Conservation (phyloP, 176 grass and related monocot genomes). For the Ensete ventricosum region DNA sequence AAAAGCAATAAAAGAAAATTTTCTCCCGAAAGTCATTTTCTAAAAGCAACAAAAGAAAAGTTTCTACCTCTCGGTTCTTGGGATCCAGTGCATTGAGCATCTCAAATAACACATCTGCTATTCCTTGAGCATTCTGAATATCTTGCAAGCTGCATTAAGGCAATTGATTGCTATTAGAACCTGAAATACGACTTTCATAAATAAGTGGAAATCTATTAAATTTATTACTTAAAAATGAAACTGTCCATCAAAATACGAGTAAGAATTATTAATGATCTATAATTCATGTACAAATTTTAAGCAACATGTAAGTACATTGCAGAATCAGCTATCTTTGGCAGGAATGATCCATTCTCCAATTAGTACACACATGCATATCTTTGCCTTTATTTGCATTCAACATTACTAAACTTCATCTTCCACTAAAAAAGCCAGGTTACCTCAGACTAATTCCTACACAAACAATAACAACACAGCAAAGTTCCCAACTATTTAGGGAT, state of each 20-base stretch:
- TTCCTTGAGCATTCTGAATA: slow-evolving; percentile 88
- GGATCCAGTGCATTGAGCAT: slow-evolving; percentile 95
- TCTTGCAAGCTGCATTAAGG: slow-evolving; percentile 52
- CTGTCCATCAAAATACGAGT: no score
- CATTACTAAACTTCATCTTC: no score
- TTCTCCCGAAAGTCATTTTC: background rate
- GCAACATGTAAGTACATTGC: background rate
- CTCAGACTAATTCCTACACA: no score
- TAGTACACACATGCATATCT: background rate
- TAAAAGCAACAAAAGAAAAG: slow-evolving; percentile 14
- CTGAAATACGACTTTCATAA: background rate
- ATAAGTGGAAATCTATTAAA: background rate
- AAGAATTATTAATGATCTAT: background rate
- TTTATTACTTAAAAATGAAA: background rate
- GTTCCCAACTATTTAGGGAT: no score
- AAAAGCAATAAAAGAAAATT: slow-evolving; percentile 17
- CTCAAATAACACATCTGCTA: slow-evolving; percentile 83
- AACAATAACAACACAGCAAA: no score
- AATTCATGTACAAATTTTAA: background rate
- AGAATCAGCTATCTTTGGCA: background rate
- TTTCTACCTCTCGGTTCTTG: slow-evolving; percentile 65
- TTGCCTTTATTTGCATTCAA: no score
- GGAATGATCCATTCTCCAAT: background rate
- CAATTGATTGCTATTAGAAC: background rate
- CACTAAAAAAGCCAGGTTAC: no score